These are phyloP conservation scores for peach (Prunus persica) DNA, from an alignment of 306 rosid species.

Conservation along the genomic window DNA sequence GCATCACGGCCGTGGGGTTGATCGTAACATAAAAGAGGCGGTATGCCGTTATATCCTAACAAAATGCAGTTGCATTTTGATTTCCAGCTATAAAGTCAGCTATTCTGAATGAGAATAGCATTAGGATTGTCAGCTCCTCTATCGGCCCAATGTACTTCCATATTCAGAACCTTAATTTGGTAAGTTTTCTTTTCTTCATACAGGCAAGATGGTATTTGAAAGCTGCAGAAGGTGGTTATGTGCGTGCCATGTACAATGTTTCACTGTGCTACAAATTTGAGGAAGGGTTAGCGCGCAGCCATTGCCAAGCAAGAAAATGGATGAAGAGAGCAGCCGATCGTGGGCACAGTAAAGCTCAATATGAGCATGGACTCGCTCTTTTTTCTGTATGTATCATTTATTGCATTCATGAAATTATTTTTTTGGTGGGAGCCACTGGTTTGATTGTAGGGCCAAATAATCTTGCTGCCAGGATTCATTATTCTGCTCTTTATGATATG, in stretches of 20 bases:
- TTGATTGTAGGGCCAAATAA: too few species aligned
- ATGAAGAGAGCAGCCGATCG: conserved; percentile 92
- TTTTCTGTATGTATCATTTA: conserved; percentile 56
- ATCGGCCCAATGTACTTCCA: background rate
- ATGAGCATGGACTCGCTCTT: conserved; percentile 77
- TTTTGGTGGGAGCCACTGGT: too few species aligned
- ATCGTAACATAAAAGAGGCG: conserved; percentile 53
- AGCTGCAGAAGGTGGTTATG: conserved; percentile 88
- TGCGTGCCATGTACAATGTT: conserved; percentile 84
- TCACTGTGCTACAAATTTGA: conserved; percentile 75
- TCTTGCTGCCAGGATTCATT: background rate
- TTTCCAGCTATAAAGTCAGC: background rate
- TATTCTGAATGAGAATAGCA: background rate
- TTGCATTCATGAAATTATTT: too few species aligned
- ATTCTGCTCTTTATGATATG: background rate
- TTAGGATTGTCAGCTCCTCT: background rate
- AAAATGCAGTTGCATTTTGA: background rate
- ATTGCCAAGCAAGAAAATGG: conserved; percentile 70
- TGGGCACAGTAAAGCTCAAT: conserved; percentile 83
- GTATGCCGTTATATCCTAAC: conserved; percentile 38
- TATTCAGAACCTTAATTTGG: conserved; percentile 1
- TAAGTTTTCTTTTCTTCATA: conserved; percentile 13
- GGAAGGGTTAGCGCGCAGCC: conserved; percentile 63
- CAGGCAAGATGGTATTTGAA: conserved; percentile 86
- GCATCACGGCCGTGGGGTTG: conserved; percentile 56